Evolutionary conservation across 2,329 filamentous ascomycete species (phyloP), one percentile per base, ranked within the genome.

Genomic region (Claviceps africana): DNA sequence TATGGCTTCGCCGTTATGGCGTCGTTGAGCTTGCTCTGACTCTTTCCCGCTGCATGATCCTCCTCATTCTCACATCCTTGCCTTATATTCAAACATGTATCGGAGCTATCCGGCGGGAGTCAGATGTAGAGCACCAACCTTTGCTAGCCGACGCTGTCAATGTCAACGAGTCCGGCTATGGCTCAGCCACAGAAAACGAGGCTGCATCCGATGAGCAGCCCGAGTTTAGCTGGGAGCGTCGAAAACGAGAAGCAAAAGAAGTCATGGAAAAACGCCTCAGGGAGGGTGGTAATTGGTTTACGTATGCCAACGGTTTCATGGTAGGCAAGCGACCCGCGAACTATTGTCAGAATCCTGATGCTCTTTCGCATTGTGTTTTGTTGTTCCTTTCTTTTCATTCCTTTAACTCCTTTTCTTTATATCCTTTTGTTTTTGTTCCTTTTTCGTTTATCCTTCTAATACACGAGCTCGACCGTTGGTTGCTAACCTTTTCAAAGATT

Each of bases 221-320:
- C 1, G 79, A 84, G 59, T 79, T 67, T 60, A 75, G 63, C 44
- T 83, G 70, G 74, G 76, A 73, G 62, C 75, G 68, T 53, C 72
- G 66, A 47, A 70, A 77, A 60, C 72, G 76, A 42, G 72, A 72
- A 62, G 76, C 68, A 48, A 77, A 70, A 62, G 81, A 75, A 65
- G 76, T 68, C 56, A 83, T 79, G 71, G 72, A 81, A 56, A 83
- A 87, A 65, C 78, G 83, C 2, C 73, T 89, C n/a, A 75, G 83
- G 62, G 79, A 85, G 56, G 79, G 85, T 54, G 86, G 86, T 1
- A 87, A 82, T 56, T 91, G 85, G 85, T 76, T 86, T 58, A 78
- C 79, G 44, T 93, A 93, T 61, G 72, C 83, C 30, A 88, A 85
- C 61, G 79, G 83, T 6, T 94, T 89, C 67, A 72, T 74, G 60